Percentiles rank a stretch among this genome's conserved stretches.
Evolutionary conservation across 169 alveolate species (phyloP).

Genomic region (Eimeria brunetti): DNA sequence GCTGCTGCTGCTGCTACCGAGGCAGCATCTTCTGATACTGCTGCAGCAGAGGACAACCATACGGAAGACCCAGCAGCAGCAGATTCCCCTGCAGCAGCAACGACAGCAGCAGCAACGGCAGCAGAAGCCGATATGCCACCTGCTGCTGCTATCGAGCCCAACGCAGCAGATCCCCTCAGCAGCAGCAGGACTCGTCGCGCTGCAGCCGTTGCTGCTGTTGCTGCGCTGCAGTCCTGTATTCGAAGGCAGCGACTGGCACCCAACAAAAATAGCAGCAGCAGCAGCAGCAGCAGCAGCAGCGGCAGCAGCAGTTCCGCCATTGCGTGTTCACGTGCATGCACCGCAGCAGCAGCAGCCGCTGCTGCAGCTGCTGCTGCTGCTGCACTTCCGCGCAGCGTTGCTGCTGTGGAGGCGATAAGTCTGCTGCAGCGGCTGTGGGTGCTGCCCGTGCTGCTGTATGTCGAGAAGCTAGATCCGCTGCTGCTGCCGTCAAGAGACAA

Average conservation of each 20-base stretch:
- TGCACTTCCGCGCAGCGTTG: slow-evolving; percentile 42
- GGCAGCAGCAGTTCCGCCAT: neutral
- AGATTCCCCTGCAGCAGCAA: slow-evolving; percentile 2
- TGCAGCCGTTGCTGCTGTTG: slow-evolving; percentile 50
- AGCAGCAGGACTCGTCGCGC: slow-evolving; percentile 20
- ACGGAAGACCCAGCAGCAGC: neutral
- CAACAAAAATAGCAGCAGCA: neutral
- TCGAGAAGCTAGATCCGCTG: slow-evolving; percentile 26
- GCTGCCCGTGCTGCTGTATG: slow-evolving; percentile 56
- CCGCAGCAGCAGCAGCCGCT: slow-evolving; percentile 45
- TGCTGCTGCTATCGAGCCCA: neutral
- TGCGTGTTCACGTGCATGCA: neutral
- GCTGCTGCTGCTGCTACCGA: neutral
- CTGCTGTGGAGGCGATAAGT: slow-evolving; percentile 24
- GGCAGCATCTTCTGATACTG: neutral
- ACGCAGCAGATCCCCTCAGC: neutral
- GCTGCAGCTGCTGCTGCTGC: slow-evolving; percentile 66
- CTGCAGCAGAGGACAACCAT: neutral
- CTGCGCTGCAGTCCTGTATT: slow-evolving; percentile 29
- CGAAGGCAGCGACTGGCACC: neutral
- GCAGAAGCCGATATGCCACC: neutral
- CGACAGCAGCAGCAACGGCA: slow-evolving; percentile 49
- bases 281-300: slow-evolving; percentile 21
- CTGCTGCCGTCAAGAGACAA: slow-evolving; percentile 55
- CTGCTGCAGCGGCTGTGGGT: slow-evolving; percentile 67